These are phyloP conservation scores for Volutella citrinella DNA, from an alignment of 2,329 filamentous ascomycete species.

Conservation along the genomic window DNA sequence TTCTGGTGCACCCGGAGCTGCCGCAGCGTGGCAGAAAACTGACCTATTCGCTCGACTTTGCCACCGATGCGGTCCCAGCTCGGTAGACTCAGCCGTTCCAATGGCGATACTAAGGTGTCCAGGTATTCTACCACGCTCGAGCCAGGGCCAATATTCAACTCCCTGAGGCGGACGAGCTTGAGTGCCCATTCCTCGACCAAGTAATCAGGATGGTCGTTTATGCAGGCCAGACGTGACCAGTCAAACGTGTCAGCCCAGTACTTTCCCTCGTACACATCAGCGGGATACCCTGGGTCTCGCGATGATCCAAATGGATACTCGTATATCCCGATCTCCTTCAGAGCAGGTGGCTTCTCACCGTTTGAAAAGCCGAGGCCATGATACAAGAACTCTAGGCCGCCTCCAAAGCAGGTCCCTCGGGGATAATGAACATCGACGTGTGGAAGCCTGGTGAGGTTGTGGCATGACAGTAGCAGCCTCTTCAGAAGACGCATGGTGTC, in stretches of 20 bases:
- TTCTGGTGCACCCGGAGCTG: neutral
- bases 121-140: no score
- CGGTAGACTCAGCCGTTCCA: no score
- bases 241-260: slow-evolving; percentile 4
- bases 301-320: slow-evolving; percentile 2
- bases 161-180: no score
- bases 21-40: no score
- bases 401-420: slow-evolving; percentile 2
- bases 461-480: slow-evolving; percentile 3
- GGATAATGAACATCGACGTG: slow-evolving; percentile 2
- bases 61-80: no score
- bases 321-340: slow-evolving; percentile 1
- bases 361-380: slow-evolving; percentile 1
- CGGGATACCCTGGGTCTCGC: neutral
- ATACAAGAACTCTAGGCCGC: neutral
- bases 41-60: no score
- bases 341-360: slow-evolving; percentile 5
- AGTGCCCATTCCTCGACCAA: neutral
- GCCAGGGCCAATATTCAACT: no score
- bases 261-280: neutral
- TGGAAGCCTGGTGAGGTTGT: slow-evolving; percentile 4
- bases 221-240: slow-evolving; percentile 2
- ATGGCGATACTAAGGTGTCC: no score
- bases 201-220: neutral
- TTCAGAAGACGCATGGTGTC: slow-evolving; percentile 4